Conservation (phyloP, 148 eudicot genomes). For the Talinum fruticosum region DNA sequence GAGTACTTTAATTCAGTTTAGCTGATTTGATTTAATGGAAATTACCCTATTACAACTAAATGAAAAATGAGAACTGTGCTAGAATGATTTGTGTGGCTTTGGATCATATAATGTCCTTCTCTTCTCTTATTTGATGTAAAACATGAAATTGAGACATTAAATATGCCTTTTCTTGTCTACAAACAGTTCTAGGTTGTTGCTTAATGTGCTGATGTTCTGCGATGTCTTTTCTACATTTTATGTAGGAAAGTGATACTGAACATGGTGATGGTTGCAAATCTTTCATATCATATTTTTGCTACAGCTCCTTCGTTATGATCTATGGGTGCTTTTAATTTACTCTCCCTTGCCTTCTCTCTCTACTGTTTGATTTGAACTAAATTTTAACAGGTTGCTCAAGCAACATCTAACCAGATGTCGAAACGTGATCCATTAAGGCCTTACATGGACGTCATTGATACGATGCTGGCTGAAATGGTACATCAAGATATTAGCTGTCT, state of each 20-base stretch:
- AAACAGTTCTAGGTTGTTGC: too few species aligned
- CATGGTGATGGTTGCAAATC: background rate
- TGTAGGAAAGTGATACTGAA: background rate
- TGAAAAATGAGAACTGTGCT: background rate
- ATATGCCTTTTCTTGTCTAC: background rate
- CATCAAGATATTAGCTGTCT: conserved; percentile 10
- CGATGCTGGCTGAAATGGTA: conserved; percentile 90
- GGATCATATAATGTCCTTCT: background rate
- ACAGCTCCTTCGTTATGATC: background rate
- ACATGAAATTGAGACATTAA: background rate
- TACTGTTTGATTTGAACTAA: conserved; percentile 1
- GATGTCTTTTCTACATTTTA: background rate
- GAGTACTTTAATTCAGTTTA: background rate
- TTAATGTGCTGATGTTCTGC: background rate
- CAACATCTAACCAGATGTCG: conserved; percentile 91
- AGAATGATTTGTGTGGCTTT: background rate
- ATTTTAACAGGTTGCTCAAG: conserved; percentile 72
- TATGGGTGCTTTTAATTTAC: background rate
- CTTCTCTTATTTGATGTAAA: background rate
- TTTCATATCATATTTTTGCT: background rate
- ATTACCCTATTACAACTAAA: background rate
- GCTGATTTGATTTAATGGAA: background rate
- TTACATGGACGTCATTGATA: conserved; percentile 79
- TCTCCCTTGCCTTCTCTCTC: background rate
- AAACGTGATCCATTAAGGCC: conserved; percentile 88